Evolutionary conservation across 805 yeast species (phyloP).

Genomic region (Yamadazyma paraphyllophila): DNA sequence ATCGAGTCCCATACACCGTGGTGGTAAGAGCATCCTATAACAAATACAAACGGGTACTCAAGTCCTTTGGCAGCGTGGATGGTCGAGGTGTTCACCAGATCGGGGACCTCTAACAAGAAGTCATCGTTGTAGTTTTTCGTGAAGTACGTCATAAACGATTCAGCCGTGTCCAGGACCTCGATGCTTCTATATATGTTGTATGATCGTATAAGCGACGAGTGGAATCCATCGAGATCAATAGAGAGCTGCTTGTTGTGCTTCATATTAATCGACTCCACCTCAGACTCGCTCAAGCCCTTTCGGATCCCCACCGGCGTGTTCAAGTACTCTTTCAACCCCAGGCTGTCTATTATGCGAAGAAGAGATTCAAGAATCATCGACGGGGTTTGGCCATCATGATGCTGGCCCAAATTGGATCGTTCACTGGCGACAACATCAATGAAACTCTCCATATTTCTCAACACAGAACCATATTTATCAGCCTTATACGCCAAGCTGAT

Average conservation of each 20-base stretch:
- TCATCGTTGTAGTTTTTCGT: conserved; percentile 41
- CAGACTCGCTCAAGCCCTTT: background rate
- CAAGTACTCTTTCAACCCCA: conserved; percentile 32
- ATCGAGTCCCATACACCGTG: conserved; percentile 17
- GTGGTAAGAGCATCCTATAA: conserved; percentile 23
- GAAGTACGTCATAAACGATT: conserved; percentile 39
- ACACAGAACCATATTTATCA: background rate
- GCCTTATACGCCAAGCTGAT: conserved; percentile 7
- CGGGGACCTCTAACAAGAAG: conserved; percentile 22
- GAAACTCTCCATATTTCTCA: conserved; percentile 4
- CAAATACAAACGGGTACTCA: conserved; percentile 68
- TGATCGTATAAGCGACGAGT: conserved; percentile 18
- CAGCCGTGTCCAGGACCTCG: conserved; percentile 6
- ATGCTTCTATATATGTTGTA: conserved; percentile 12
- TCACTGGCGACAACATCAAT: conserved; percentile 17
- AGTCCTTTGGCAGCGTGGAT: conserved; percentile 74
- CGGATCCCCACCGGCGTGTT: conserved; percentile 13
- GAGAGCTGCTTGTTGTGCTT: conserved; percentile 12
- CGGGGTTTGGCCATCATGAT: conserved; percentile 30
- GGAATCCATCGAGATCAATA: conserved; percentile 19
- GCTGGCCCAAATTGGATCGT: conserved; percentile 14
- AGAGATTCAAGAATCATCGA: conserved; percentile 32
- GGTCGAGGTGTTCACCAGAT: conserved; percentile 56
- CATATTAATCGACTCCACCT: background rate
- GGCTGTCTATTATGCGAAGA: conserved; percentile 26